Evolutionary conservation across 305 asterid species (phyloP), one percentile per base, ranked within the genome.

Genomic region (Fraxinus baroniana): DNA sequence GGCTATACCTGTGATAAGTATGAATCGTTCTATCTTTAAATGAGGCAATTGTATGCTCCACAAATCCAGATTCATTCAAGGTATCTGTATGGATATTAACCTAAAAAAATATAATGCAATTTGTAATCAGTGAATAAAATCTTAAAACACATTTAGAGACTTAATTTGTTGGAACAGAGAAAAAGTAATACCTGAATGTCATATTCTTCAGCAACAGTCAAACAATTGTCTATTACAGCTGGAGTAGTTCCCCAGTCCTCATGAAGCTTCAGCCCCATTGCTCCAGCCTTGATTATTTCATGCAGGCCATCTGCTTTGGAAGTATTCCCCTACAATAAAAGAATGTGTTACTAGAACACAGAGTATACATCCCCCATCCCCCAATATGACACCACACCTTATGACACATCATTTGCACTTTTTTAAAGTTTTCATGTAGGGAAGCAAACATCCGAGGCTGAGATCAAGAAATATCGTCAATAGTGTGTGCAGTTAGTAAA

Each of bases 221-320:
- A 86, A 87, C 98, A 93, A 80, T 73, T 83, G 84, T 94, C 98
- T 80, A 94, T 95, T 80, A 97, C 97, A 76, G 98, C 98, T 64
- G 98, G 99, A 87, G 98, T 94, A 77, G 93, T 93, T 87, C 97
- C 97, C 99, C 99, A 94, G 83, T 95, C 98, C 87, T 95, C 99
- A 36, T 95, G 97, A 92, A 95, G 99, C 92, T 95, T 95, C 85
- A 95, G 86, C 81, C 99, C 99, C 92, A 95, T 93, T 82, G 99
- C 99, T 84, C 98, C 99, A 86, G 99, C 97, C 88, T 89, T 86
- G 84, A 95, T 79, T 84, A 95, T 89, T 78, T 94, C 97, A 86
- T 90, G 95, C 24, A 95, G 86, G 62, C 95, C 98, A 81, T 90
- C 92, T 84, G 81, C 87, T 90, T 87, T 92, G 41, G 97, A 75